Evolutionary conservation across 2,329 filamentous ascomycete genomes (phyloP).

Genomic region (Microcera coccophila): DNA sequence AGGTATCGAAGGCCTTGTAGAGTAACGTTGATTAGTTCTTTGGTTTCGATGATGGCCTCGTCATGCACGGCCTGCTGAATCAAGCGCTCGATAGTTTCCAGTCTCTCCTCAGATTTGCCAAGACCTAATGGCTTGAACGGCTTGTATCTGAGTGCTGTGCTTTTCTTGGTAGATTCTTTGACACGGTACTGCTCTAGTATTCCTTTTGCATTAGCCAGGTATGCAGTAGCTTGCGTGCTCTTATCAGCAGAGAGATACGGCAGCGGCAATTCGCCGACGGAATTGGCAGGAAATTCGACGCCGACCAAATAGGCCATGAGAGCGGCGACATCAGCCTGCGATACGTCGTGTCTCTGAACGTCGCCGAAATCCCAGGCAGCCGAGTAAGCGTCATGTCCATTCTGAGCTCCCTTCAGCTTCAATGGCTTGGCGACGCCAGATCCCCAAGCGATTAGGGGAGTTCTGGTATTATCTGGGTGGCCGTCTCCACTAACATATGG

Average conservation of each 20-base stretch:
- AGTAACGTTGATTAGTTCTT: slow-evolving; percentile 69
- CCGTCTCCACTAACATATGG: no score
- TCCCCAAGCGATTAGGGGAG: slow-evolving; percentile 88
- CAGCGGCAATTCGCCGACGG: slow-evolving; percentile 86
- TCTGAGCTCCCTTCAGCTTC: slow-evolving; percentile 55
- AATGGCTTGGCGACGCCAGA: slow-evolving; percentile 79
- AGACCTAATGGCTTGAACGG: slow-evolving; percentile 70
- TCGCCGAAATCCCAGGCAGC: slow-evolving; percentile 80
- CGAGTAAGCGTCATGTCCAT: slow-evolving; percentile 89
- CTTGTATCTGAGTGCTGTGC: slow-evolving; percentile 69
- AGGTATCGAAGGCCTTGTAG: slow-evolving; percentile 86
- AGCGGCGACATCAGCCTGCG: slow-evolving; percentile 89
- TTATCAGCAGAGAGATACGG: slow-evolving; percentile 70
- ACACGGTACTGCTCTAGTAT: slow-evolving; percentile 96
- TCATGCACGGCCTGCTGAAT: slow-evolving; percentile 66
- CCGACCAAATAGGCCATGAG: slow-evolving; percentile 92
- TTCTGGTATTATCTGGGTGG: slow-evolving; percentile 94
- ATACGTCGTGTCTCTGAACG: slow-evolving; percentile 82
- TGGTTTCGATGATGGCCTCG: slow-evolving; percentile 74
- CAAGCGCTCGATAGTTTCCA: slow-evolving; percentile 62
- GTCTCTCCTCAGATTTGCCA: slow-evolving; percentile 60
- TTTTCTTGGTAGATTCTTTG: slow-evolving; percentile 81
- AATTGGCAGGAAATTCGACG: slow-evolving; percentile 89
- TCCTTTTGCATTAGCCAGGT: slow-evolving; percentile 76
- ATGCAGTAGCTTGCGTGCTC: slow-evolving; percentile 76